These are phyloP conservation scores for Sanghuangporus sanghuang DNA, from an alignment of 1,284 basidiomycete genomes.

Conservation along the genomic window DNA sequence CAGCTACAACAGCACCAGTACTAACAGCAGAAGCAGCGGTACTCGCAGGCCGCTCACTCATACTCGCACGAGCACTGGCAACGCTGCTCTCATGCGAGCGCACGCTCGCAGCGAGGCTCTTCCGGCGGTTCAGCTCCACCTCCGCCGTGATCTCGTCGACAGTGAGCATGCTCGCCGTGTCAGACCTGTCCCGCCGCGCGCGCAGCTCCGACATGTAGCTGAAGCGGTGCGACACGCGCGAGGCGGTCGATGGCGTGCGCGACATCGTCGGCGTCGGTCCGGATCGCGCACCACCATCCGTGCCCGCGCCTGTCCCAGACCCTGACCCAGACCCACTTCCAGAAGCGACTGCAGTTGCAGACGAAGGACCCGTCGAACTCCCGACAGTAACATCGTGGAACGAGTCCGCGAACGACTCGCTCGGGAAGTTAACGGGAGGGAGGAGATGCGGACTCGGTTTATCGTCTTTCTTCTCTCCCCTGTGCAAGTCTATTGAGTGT, in stretches of 20 bases:
- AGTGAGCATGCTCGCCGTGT: constrained; percentile 89
- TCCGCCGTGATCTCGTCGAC: constrained; percentile 98
- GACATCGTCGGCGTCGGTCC: constrained; percentile 27
- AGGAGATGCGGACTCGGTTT: constrained; percentile 52
- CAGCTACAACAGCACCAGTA: constrained; percentile 9
- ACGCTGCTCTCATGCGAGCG: constrained; percentile 36
- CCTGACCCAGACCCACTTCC: too few species aligned
- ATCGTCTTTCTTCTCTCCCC: constrained; percentile 31
- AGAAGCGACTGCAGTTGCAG: not conserved
- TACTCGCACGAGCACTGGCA: too few species aligned
- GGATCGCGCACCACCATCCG: constrained; percentile 17
- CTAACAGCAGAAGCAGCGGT: constrained; percentile 35
- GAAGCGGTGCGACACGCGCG: constrained; percentile 45
- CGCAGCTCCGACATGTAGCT: constrained; percentile 76
- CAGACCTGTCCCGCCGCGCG: constrained; percentile 77
- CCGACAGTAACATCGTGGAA: constrained; percentile 48
- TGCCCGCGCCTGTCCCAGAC: constrained; percentile 15
- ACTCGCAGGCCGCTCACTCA: too few species aligned
- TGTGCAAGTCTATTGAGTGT: constrained; percentile 44
- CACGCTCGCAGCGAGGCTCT: constrained; percentile 45
- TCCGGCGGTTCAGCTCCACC: constrained; percentile 75
- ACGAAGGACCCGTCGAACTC: not conserved
- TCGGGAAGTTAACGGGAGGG: constrained; percentile 76
- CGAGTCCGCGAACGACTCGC: constrained; percentile 74
- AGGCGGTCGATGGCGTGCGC: constrained; percentile 47